Base-by-base conservation (phyloP, 2,329 filamentous ascomycete species). In the Paraphaeosphaeria sporulosa region DNA sequence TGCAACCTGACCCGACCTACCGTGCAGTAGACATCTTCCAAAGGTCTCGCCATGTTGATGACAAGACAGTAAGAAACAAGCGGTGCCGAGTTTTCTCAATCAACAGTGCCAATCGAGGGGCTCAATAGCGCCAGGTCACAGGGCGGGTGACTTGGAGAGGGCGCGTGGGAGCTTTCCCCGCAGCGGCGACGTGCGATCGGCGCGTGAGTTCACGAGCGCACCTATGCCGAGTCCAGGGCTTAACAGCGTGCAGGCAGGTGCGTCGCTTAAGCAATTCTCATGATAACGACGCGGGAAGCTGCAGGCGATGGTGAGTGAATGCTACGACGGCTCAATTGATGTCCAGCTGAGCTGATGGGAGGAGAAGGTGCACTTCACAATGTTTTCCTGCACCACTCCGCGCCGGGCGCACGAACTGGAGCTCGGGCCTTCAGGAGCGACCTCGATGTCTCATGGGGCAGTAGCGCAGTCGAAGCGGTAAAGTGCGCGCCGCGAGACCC, bases 11-110 rank as follows among this genome's bases (percentile, higher is more conserved):
- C 25, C 17, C 23, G 34, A 49, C 83, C 68, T 76, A 89, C 87
- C 72, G 88, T 90, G 80, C 86, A 88, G 76, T 90, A 90, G 57
- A 87, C 87, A 78, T 88, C 86, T 75, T 86, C 85, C 63, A 78
- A 76, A 40, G 66, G 66, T 44, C 62, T 67, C 64, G 76, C 74
- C 77, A 79, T 79, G 32, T 46, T 66, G 60, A 46, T 49, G 30
- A 36, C 34, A 44, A 44, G 58, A 17, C 36, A 52, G 42, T 49
- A 53, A 56, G 51, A 59, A 42, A 47, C 25, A 23, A 55, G 27
- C 30, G 43, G 23, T 13, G 44, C 15, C 34, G 42, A 54, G 47
- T 15, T 47, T 21, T 44, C 46, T 42, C 49, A 40, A 40, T 4
- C 2, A 30, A 34, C 15, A 27, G 51, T 30, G 52, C 19, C 38